Evolutionary conservation across 257 asterid genomes (phyloP).

Genomic region (Lycium barbarum): DNA sequence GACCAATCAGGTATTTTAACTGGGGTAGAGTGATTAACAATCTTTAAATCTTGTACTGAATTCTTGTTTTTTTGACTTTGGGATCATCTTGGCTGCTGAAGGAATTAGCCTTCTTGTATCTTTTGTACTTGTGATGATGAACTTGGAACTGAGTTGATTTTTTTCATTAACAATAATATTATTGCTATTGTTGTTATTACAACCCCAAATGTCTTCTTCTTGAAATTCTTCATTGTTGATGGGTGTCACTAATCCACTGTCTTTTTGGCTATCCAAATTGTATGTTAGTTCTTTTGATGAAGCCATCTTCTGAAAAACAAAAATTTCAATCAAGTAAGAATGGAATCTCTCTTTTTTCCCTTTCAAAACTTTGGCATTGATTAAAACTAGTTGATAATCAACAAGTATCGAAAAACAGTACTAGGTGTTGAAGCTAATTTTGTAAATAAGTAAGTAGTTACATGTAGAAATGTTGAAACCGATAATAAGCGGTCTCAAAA

Average conservation of each 20-base stretch:
- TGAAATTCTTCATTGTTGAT: conserved; percentile 22
- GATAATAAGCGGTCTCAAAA: neutral
- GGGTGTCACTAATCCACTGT: neutral
- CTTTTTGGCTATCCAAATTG: no score
- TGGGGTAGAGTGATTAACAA: neutral
- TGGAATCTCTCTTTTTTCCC: no score
- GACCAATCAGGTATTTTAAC: conserved; percentile 58
- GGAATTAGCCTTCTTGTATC: neutral
- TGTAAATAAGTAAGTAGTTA: no score
- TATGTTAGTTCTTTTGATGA: no score
- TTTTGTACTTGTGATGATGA: neutral
- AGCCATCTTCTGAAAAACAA: neutral
- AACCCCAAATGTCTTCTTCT: conserved; percentile 28
- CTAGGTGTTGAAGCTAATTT: no score
- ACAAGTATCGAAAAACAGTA: no score
- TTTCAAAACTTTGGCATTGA: no score
- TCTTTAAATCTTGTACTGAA: neutral
- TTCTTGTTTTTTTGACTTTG: conserved; percentile 19
- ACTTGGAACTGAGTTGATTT: neutral
- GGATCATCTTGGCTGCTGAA: neutral
- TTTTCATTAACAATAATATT: neutral
- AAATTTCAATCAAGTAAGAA: no score
- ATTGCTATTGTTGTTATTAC: neutral
- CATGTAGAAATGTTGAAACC: no score
- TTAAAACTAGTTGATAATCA: no score